These are phyloP conservation scores for Vigna angularis DNA, from an alignment of 306 rosid genomes.

Conservation along the genomic window DNA sequence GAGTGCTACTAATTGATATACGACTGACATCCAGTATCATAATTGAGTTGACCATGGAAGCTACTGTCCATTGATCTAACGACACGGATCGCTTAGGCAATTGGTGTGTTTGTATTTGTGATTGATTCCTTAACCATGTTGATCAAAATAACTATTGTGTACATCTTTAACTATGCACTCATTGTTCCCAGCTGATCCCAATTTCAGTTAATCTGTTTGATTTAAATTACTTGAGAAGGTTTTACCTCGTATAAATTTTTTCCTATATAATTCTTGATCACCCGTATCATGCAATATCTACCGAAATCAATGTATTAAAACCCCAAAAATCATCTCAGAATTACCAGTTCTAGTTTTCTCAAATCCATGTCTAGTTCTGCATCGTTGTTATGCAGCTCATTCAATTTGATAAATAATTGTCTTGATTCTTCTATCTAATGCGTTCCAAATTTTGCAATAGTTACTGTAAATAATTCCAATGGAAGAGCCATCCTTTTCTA, in stretches of 20 bases:
- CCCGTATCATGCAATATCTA: not conserved
- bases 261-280: not conserved
- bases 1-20: constrained; percentile 29
- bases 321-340: not conserved
- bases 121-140: not conserved
- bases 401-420: not conserved
- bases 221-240: constrained; percentile 10
- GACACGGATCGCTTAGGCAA: constrained; percentile 8
- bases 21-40: not conserved
- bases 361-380: constrained; percentile 14
- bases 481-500: constrained; percentile 18
- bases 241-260: not conserved
- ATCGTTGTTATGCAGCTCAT: constrained; percentile 2
- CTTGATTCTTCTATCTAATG: constrained; percentile 1
- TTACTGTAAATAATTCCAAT: not conserved
- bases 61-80: not conserved
- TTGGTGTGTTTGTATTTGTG: constrained; percentile 19
- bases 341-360: constrained; percentile 17
- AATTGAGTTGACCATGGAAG: constrained; percentile 30
- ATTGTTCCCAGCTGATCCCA: constrained; percentile 31
- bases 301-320: not conserved
- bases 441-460: not conserved
- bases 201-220: constrained; percentile 20
- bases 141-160: not conserved
- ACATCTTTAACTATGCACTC: not conserved